Evolutionary conservation across 2,329 filamentous ascomycete genomes (phyloP).

Genomic region (Ophiostoma perfectum): DNA sequence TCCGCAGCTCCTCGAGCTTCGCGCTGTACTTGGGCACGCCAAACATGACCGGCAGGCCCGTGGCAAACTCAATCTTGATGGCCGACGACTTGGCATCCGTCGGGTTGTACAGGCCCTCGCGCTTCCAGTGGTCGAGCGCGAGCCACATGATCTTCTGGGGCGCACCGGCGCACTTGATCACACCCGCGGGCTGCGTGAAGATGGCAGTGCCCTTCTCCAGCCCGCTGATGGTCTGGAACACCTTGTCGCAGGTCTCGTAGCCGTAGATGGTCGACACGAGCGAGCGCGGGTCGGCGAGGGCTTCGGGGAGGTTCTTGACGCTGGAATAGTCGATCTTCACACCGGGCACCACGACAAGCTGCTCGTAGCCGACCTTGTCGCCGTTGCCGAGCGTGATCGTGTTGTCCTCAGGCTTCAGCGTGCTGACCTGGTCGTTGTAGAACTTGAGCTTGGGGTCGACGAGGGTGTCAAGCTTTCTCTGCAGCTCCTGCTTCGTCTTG

Average conservation of each 20-base stretch:
- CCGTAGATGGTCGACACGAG: conserved; percentile 54
- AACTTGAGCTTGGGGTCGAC: conserved; percentile 57
- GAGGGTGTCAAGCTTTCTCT: conserved; percentile 45
- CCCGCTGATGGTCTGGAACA: conserved; percentile 43
- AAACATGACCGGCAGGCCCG: conserved; percentile 53
- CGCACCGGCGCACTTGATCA: conserved; percentile 57
- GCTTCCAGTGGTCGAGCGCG: conserved; percentile 54
- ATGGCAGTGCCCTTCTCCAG: conserved; percentile 48
- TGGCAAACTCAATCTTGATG: conserved; percentile 52
- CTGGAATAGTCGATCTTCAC: conserved; percentile 47
- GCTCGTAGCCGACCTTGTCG: conserved; percentile 55
- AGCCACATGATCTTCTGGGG: conserved; percentile 61
- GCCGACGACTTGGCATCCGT: conserved; percentile 33
- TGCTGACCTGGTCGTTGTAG: conserved; percentile 48
- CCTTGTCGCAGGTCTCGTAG: conserved; percentile 52
- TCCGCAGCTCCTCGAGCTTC: conserved; percentile 47
- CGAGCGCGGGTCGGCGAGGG: conserved; percentile 43
- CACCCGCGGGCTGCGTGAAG: conserved; percentile 55
- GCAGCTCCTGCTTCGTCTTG: conserved; percentile 56
- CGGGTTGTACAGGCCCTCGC: conserved; percentile 45
- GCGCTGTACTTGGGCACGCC: conserved; percentile 56
- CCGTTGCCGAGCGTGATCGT: conserved; percentile 50
- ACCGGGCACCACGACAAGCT: conserved; percentile 58
- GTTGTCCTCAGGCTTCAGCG: conserved; percentile 53
- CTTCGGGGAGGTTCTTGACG: conserved; percentile 53